phyloP scores from a whole-genome alignment of 345 rosid species.

The Melaleuca alternifolia region DNA sequence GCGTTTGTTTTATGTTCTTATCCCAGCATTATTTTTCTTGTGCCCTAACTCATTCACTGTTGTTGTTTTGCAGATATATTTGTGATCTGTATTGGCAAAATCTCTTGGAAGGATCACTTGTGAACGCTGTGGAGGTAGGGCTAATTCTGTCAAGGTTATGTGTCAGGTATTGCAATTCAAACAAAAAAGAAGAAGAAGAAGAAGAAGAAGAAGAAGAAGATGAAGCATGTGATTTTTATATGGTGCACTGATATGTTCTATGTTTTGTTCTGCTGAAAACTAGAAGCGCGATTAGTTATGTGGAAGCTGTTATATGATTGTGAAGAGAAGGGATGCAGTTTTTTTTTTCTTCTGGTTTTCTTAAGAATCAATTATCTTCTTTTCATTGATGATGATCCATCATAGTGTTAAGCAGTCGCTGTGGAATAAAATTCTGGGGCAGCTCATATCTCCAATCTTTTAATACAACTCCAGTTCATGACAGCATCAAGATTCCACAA shows the following conservation, averaged over 20 bases:
- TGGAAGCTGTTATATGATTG: background rate
- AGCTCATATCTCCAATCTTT: background rate
- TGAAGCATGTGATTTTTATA: too few species aligned
- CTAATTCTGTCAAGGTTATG: background rate
- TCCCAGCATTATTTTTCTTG: background rate
- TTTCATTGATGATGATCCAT: background rate
- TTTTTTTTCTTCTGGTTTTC: background rate
- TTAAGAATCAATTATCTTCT: background rate
- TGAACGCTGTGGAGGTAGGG: fast-evolving
- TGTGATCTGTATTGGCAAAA: background rate
- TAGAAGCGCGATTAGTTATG: background rate
- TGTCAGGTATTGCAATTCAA: background rate
- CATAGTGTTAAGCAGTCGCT: background rate
- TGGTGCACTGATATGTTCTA: too few species aligned
- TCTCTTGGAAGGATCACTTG: background rate
- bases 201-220: background rate
- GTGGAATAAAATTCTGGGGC: background rate
- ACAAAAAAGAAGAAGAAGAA: background rate
- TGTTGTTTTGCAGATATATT: background rate
- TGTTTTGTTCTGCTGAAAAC: too few species aligned
- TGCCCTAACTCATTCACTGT: background rate
- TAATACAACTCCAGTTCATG: background rate
- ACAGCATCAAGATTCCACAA: background rate
- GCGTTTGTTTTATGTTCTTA: background rate
- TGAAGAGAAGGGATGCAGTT: background rate